Evolutionary conservation across 108 stramenopile species (phyloP).

Genomic region (Cyclotella atomus): DNA sequence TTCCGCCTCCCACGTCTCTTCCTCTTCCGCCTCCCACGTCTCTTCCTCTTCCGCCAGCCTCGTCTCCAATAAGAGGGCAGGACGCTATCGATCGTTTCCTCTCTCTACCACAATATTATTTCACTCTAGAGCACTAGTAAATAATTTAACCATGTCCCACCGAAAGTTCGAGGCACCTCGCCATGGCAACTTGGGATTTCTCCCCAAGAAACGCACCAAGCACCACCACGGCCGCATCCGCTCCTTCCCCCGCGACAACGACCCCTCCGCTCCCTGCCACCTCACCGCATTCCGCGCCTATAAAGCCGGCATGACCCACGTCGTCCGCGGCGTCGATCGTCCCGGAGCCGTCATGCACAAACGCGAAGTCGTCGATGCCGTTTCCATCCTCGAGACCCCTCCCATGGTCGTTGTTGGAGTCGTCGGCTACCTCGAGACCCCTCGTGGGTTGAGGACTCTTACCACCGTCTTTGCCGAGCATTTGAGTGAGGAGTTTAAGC

Average conservation of each 20-base stretch:
- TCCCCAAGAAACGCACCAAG: constrained; percentile 99
- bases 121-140: no score
- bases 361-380: constrained; percentile 99
- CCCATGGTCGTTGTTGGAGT: constrained; percentile 99
- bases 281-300: constrained; percentile 99
- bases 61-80: no score
- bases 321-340: constrained; percentile 97
- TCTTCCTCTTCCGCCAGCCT: no score
- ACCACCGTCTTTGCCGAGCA: constrained; percentile 99
- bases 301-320: constrained; percentile 99
- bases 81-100: no score
- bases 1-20: no score
- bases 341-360: constrained; percentile 99
- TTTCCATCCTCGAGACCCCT: constrained; percentile 98
- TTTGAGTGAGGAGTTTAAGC: constrained; percentile 98
- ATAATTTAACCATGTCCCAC: constrained; percentile 91
- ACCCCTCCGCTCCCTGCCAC: constrained; percentile 88
- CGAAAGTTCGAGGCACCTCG: constrained; percentile 99
- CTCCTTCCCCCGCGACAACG: constrained; percentile 96
- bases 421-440: constrained; percentile 99
- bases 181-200: constrained; percentile 94
- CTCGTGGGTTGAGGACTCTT: constrained; percentile 96
- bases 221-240: constrained; percentile 97
- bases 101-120: no score
- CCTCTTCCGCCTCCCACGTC: no score